Conservation (phyloP, 164 flowering plant genomes). For the Vitis amurensis region DNA sequence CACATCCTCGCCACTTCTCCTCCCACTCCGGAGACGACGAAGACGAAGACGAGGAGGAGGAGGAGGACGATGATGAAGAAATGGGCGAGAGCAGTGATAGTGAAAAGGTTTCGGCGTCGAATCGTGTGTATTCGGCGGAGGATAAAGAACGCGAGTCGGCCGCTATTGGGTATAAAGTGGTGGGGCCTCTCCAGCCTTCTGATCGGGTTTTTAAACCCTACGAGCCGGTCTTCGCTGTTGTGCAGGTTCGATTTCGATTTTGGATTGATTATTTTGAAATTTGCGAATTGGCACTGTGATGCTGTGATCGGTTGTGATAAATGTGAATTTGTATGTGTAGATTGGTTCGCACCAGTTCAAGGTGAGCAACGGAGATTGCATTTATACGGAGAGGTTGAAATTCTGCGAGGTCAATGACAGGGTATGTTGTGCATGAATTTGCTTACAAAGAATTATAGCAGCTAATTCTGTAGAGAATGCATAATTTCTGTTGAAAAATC, state of each 20-base stretch:
- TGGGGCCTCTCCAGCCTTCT: constrained; percentile 59
- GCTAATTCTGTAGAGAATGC: no score
- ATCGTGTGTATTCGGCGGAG: constrained; percentile 45
- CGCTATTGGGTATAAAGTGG: constrained; percentile 85
- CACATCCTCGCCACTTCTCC: constrained; percentile 31
- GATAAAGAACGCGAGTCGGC: constrained; percentile 73
- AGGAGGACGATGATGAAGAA: constrained; percentile 18
- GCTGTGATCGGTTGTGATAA: background rate
- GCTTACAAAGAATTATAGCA: no score
- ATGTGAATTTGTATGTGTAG: constrained; percentile 30
- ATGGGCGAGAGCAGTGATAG: constrained; percentile 15
- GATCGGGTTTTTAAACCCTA: constrained; percentile 67
- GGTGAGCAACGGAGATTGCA: constrained; percentile 85
- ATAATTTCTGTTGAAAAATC: no score
- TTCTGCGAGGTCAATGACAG: constrained; percentile 93
- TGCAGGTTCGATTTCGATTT: constrained; percentile 59
- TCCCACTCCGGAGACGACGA: constrained; percentile 23
- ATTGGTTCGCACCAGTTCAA: constrained; percentile 98
- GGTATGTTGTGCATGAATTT: constrained; percentile 33
- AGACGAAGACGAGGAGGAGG: constrained; percentile 28
- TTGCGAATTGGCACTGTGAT: background rate
- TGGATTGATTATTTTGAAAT: background rate
- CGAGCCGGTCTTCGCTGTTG: constrained; percentile 88
- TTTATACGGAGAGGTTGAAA: constrained; percentile 80
- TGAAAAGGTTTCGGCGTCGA: constrained; percentile 11